Conservation (phyloP, 2,329 filamentous ascomycete species). For the Coniochaeta pulveracea region DNA sequence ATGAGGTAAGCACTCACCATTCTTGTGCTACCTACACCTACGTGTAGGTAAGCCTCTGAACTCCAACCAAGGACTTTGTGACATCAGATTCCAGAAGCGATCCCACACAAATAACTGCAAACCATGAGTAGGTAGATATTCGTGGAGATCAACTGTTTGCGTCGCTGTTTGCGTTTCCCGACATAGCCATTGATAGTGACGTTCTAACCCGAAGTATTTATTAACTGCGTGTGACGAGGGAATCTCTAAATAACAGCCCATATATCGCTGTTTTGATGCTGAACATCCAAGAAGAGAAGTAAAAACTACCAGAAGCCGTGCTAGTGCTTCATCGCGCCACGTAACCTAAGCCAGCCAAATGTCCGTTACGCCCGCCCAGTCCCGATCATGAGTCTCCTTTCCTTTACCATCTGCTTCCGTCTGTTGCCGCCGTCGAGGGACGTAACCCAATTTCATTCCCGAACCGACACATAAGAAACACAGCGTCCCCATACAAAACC, state of each 20-base stretch:
- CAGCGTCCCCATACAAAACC: not conserved
- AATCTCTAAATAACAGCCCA: conserved; percentile 3
- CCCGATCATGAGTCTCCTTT: not conserved
- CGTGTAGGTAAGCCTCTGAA: too few species aligned
- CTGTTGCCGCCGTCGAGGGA: not conserved
- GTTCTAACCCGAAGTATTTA: not conserved
- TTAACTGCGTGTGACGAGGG: not conserved
- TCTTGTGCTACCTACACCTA: too few species aligned
- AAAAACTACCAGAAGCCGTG: not conserved
- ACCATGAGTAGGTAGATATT: too few species aligned
- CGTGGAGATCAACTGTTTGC: too few species aligned
- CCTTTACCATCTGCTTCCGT: not conserved
- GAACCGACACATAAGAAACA: not conserved
- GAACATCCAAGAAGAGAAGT: not conserved
- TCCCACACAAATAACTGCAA: too few species aligned
- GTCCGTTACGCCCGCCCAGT: not conserved
- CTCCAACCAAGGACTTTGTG: too few species aligned
- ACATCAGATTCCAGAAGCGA: too few species aligned
- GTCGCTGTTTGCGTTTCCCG: too few species aligned
- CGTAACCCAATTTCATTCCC: not conserved
- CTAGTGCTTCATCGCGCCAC: not conserved
- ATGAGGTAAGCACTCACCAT: too few species aligned
- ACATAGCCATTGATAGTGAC: too few species aligned
- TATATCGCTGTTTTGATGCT: too few species aligned
- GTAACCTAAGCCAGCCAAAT: too few species aligned